A percentile compares a stretch with the other conserved stretches of the same genome.
Evolutionary conservation across 345 rosid genomes (phyloP).

Genomic region (Brassica cretica): DNA sequence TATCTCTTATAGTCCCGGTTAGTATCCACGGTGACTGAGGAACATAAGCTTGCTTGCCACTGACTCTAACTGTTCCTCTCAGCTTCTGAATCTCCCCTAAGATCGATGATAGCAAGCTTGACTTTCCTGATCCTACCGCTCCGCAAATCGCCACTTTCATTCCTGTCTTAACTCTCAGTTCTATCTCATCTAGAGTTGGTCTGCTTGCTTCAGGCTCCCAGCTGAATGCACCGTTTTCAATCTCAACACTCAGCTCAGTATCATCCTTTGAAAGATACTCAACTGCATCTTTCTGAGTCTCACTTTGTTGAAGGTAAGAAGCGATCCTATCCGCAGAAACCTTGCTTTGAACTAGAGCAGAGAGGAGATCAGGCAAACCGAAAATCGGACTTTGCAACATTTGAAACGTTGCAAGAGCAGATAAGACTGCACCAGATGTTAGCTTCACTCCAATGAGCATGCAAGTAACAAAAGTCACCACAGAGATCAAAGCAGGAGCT

Average conservation of each 20-base stretch:
- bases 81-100: slow-evolving; percentile 81
- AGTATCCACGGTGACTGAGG: slow-evolving; percentile 93
- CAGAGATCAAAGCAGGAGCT: slow-evolving; percentile 78
- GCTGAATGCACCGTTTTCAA: slow-evolving; percentile 63
- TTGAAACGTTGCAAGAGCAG: slow-evolving; percentile 87
- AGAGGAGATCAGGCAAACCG: slow-evolving; percentile 78
- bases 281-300: slow-evolving; percentile 65
- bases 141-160: slow-evolving; percentile 94
- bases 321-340: slow-evolving; percentile 85
- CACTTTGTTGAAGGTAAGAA: slow-evolving; percentile 69
- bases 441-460: slow-evolving; percentile 65
- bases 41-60: slow-evolving; percentile 85
- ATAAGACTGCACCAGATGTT: slow-evolving; percentile 82
- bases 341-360: slow-evolving; percentile 70
- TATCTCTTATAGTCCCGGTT: slow-evolving; percentile 77
- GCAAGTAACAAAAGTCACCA: slow-evolving; percentile 68
- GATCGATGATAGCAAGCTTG: slow-evolving; percentile 77
- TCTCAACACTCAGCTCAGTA: slow-evolving; percentile 56
- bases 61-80: slow-evolving; percentile 63
- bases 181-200: slow-evolving; percentile 61
- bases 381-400: slow-evolving; percentile 91
- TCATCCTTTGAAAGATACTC: slow-evolving; percentile 47
- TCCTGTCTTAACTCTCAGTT: slow-evolving; percentile 65
- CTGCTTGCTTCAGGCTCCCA: slow-evolving; percentile 59
- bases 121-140: slow-evolving; percentile 85